Base-by-base conservation (phyloP, 345 rosid species). In the Arabis hirsuta region DNA sequence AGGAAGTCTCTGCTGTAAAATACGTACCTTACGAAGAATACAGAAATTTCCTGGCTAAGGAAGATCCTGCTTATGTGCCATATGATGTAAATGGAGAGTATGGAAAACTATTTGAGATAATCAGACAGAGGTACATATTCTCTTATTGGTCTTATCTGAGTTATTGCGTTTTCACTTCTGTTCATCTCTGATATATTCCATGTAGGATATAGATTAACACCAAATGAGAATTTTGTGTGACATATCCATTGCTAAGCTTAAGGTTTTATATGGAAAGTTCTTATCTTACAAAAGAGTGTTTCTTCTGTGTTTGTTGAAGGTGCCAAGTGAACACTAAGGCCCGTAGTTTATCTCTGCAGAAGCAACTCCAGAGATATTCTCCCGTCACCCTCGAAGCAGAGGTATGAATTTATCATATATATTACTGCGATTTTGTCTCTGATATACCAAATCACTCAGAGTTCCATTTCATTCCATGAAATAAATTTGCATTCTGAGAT, bases 1-100 rank as follows among this genome's bases (percentile, higher is more conserved):
- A 86, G 43, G 97, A 94, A 82, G 98, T 94, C 69, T 87, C 98
- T 71, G 92, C 87, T 67, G 95, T 94, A 24, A 91, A 91, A 72
- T 91, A 91, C 81, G 60, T 91, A 54, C 76, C 81, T 53, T 81
- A 69, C 59, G 84, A 74, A 65, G 92, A 94, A 46, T 94, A 94
- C 52, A 81, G 71, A 81, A 81, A 73, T 69, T 54, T 80, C 12
- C 89, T 91, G 72, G 86, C 85, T 43, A 82, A 81, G 78, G 86
- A 86, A 72, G 87, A 90, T 81, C 92, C 96, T 57, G 84, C 72
- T 12, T 94, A 84, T 69, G 95, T 85, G 65, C 97, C 96, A 22
- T 87, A 83, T 81, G 95, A 94, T 66, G 75, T 85, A 20, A 75
- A 81, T 79, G 94, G 84, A 56, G 81, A 81, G 53, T 94, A 91